A percentile compares a stretch with the other conserved stretches of the same genome.
phyloP scores from a whole-genome alignment of 768 basidiomycete genomes.

The Suillus decipiens region DNA sequence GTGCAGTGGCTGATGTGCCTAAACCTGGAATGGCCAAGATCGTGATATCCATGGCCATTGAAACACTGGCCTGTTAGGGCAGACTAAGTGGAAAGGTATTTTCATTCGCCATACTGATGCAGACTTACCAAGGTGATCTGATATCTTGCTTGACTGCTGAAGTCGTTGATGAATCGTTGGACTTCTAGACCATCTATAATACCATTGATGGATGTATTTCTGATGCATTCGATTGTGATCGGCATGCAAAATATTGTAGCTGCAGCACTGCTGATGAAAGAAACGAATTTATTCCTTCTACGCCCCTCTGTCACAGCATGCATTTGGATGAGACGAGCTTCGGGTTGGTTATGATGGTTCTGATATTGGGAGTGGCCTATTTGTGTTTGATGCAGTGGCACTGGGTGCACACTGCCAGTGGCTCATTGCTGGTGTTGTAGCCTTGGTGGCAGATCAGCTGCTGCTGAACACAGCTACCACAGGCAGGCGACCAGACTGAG shows the following conservation, averaged over 20 bases:
- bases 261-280: background rate
- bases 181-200: background rate
- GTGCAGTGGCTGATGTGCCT: background rate
- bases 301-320: background rate
- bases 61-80: background rate
- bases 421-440: too few species aligned
- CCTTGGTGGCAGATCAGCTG: too few species aligned
- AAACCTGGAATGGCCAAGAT: background rate
- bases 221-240: background rate
- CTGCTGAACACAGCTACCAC: too few species aligned
- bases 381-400: too few species aligned
- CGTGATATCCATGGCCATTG: background rate
- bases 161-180: background rate
- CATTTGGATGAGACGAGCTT: background rate
- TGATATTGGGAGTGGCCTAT: constrained; percentile 1
- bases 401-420: too few species aligned
- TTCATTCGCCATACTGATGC: background rate
- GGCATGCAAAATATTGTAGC: background rate
- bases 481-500: too few species aligned
- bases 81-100: background rate
- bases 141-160: background rate
- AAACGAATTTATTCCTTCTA: background rate
- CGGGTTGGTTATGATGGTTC: background rate
- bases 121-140: constrained; percentile 6
- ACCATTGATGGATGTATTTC: background rate